phyloP scores from a whole-genome alignment of 176 grass and related monocot species.

The Carex scoparia region DNA sequence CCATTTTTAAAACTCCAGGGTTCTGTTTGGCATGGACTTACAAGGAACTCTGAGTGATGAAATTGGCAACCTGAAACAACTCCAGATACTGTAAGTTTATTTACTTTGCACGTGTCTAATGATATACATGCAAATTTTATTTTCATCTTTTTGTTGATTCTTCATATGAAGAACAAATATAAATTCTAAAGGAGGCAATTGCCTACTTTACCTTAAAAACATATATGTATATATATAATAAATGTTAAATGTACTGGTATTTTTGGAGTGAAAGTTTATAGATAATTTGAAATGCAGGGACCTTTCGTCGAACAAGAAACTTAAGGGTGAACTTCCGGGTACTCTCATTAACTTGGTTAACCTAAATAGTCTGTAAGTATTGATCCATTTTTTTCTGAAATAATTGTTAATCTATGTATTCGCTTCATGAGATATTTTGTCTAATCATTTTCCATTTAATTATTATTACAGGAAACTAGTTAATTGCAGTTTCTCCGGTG shows the following conservation, averaged over 20 bases:
- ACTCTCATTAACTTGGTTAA: constrained; percentile 48
- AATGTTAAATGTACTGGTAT: not conserved
- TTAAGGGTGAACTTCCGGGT: constrained; percentile 41
- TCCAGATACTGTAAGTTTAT: constrained; percentile 51
- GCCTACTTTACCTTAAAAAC: no score
- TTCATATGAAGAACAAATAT: not conserved
- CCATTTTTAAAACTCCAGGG: constrained; percentile 30
- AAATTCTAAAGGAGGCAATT: not conserved
- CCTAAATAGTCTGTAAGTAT: constrained; percentile 51
- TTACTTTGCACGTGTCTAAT: not conserved
- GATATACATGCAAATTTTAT: not conserved
- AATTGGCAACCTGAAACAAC: constrained; percentile 49
- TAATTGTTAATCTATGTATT: not conserved
- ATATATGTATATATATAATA: no score
- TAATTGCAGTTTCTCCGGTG: constrained; percentile 53
- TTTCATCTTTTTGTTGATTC: not conserved
- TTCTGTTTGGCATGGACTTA: constrained; percentile 52
- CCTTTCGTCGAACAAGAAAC: constrained; percentile 47
- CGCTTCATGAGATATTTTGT: constrained; percentile 7
- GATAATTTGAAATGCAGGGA: constrained; percentile 48
- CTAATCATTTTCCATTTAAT: constrained; percentile 19
- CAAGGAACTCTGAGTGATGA: constrained; percentile 45
- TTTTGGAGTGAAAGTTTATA: not conserved
- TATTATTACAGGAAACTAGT: constrained; percentile 40
- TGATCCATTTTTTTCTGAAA: not conserved